Conservation (phyloP, 2,329 filamentous ascomycete species). For the Fusarium denticulatum region DNA sequence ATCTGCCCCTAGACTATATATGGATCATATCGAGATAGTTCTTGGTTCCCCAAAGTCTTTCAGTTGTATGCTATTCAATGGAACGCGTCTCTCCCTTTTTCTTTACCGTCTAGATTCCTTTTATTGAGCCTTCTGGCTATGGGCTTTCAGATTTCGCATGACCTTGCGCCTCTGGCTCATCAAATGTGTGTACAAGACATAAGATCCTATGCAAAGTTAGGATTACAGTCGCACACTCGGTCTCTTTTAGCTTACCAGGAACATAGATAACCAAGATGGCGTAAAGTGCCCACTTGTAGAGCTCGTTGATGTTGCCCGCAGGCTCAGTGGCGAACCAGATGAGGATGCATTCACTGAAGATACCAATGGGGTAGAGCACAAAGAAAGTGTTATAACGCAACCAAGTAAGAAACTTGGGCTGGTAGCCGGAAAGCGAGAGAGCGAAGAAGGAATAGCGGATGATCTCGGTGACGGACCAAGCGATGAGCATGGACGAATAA, state of each 20-base stretch:
- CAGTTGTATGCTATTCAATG: neutral
- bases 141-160: constrained; percentile 68
- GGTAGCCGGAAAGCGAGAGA: constrained; percentile 70
- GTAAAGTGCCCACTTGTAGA: constrained; percentile 69
- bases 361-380: constrained; percentile 91
- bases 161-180: constrained; percentile 88
- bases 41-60: neutral
- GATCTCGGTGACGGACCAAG: constrained; percentile 92
- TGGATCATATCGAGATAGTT: neutral
- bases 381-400: constrained; percentile 93
- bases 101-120: neutral
- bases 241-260: constrained; percentile 68
- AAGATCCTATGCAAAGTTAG: constrained; percentile 63
- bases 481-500: constrained; percentile 82
- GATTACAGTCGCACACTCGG: neutral
- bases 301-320: constrained; percentile 57
- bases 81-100: neutral
- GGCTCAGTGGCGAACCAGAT: constrained; percentile 76
- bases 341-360: constrained; percentile 85
- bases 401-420: constrained; percentile 77
- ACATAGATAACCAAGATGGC: constrained; percentile 79
- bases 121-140: constrained; percentile 54
- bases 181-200: constrained; percentile 94
- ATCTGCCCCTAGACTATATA: neutral
- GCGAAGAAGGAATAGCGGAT: constrained; percentile 94